Evolutionary conservation across 2,329 filamentous ascomycete genomes (phyloP).

Genomic region (Lojkania enalia): DNA sequence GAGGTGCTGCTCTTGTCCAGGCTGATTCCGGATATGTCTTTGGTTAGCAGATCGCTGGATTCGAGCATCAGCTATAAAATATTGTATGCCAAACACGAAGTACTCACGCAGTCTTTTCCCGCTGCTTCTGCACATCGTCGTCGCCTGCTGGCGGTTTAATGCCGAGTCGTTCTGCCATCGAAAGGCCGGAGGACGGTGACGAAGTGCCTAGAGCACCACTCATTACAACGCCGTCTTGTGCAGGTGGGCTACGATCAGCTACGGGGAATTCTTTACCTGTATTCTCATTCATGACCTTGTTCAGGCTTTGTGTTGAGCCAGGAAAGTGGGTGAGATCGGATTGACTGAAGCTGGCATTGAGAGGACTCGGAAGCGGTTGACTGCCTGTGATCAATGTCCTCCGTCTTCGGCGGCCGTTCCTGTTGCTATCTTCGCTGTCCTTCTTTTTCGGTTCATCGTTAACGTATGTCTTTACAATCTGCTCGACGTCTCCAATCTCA

Average conservation of each 20-base stretch:
- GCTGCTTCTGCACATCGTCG: constrained; percentile 68
- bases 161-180: constrained; percentile 63
- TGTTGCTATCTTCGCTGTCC: constrained; percentile 82
- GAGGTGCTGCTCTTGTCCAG: constrained; percentile 68
- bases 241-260: constrained; percentile 46
- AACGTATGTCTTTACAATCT: constrained; percentile 95
- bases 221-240: constrained; percentile 55
- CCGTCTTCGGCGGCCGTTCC: constrained; percentile 86
- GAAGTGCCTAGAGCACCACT: constrained; percentile 58
- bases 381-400: constrained; percentile 96
- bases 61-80: constrained; percentile 1
- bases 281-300: constrained; percentile 76
- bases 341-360: constrained; percentile 88
- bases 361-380: constrained; percentile 90
- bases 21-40: constrained; percentile 92
- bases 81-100: constrained; percentile 18
- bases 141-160: constrained; percentile 56
- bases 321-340: constrained; percentile 67
- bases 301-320: constrained; percentile 71
- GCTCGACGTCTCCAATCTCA: constrained; percentile 97
- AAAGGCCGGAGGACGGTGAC: constrained; percentile 50
- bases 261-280: constrained; percentile 60
- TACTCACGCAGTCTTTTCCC: constrained; percentile 91
- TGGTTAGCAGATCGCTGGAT: constrained; percentile 78
- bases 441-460: constrained; percentile 71